phyloP scores from a whole-genome alignment of 2,329 filamentous ascomycete species.

The Passalora sequoiae region DNA sequence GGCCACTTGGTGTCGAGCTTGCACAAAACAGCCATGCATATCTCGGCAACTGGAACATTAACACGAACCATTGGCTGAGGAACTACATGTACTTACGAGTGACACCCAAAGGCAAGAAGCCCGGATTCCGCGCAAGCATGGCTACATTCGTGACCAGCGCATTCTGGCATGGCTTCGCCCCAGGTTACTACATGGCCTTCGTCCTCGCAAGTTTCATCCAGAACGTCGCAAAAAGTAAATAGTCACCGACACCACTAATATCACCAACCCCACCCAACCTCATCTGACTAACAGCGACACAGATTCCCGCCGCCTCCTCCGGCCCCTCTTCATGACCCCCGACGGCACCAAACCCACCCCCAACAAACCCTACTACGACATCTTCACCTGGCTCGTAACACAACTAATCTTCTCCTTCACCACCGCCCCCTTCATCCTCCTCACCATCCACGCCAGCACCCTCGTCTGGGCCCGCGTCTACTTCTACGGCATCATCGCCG shows the following conservation, averaged over 20 bases:
- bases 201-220: constrained; percentile 86
- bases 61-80: constrained; percentile 92
- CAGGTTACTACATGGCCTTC: constrained; percentile 91
- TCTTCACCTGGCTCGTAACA: constrained; percentile 67
- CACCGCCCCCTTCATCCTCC: constrained; percentile 77
- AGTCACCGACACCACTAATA: neutral
- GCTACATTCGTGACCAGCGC: constrained; percentile 92
- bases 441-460: constrained; percentile 65
- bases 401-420: constrained; percentile 80
- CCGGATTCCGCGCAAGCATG: constrained; percentile 88
- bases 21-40: constrained; percentile 93
- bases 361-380: constrained; percentile 81
- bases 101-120: constrained; percentile 91
- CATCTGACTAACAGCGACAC: constrained; percentile 8
- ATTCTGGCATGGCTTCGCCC: constrained; percentile 97
- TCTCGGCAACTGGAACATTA: constrained; percentile 94
- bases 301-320: constrained; percentile 86
- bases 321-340: constrained; percentile 85
- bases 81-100: constrained; percentile 96
- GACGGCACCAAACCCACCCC: constrained; percentile 63
- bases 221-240: constrained; percentile 86
- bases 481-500: constrained; percentile 75
- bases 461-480: constrained; percentile 79
- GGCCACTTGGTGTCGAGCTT: constrained; percentile 75
- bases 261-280: neutral